phyloP scores from a whole-genome alignment of 2,329 filamentous ascomycete genomes.

The Alternaria arborescens region DNA sequence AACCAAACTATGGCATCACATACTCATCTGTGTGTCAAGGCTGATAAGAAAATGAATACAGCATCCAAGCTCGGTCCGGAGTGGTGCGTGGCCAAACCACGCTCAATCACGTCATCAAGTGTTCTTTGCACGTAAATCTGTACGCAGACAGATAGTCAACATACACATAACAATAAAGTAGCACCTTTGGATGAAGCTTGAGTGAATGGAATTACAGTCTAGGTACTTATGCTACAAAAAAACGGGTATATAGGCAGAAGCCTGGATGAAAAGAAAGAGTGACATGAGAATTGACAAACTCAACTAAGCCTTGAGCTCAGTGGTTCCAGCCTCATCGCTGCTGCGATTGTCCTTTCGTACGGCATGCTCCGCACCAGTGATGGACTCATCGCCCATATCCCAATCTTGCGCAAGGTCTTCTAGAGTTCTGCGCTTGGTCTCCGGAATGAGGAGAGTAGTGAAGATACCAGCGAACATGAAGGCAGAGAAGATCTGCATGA shows the following conservation, averaged over 20 bases:
- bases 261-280: neutral
- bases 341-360: conserved; percentile 28
- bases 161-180: neutral
- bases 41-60: neutral
- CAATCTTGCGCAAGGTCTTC: conserved; percentile 67
- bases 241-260: neutral
- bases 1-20: neutral
- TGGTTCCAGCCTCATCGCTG: conserved; percentile 29
- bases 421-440: conserved; percentile 78
- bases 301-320: conserved; percentile 18
- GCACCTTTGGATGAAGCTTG: neutral
- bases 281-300: neutral
- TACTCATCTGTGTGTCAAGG: neutral
- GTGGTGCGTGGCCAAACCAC: neutral
- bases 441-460: conserved; percentile 74
- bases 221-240: neutral
- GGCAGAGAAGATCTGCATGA: conserved; percentile 79
- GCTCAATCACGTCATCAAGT: no score
- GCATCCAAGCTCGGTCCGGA: neutral
- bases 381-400: conserved; percentile 47
- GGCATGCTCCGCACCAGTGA: conserved; percentile 35
- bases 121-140: no score
- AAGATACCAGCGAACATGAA: conserved; percentile 80
- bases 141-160: neutral
- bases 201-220: conserved; percentile 1